phyloP scores from a whole-genome alignment of 768 basidiomycete species.

The Leccinum truebloodii region DNA sequence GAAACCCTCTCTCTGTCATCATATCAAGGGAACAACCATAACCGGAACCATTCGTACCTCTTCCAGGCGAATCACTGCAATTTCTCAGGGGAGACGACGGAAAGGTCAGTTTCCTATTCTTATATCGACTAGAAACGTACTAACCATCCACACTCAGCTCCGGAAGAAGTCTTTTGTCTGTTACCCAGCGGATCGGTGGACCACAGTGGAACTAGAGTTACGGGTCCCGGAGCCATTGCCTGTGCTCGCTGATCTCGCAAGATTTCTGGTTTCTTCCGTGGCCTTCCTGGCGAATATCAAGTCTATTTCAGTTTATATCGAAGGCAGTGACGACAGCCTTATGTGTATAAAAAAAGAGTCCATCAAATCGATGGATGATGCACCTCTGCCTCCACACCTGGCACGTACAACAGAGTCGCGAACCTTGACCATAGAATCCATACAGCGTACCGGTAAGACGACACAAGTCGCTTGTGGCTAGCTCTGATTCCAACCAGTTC shows the following conservation, averaged over 20 bases:
- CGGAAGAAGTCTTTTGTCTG: background rate
- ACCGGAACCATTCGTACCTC: background rate
- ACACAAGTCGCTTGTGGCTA: background rate
- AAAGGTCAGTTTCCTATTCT: slow-evolving; percentile 1
- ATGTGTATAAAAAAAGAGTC: slow-evolving; percentile 3
- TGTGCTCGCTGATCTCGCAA: slow-evolving; percentile 8
- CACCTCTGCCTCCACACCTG: slow-evolving; percentile 6
- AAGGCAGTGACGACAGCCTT: background rate
- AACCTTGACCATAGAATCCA: slow-evolving; percentile 5
- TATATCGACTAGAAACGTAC: background rate
- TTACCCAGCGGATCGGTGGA: background rate
- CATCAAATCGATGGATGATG: background rate
- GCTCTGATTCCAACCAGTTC: slow-evolving; percentile 9
- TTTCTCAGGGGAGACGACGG: slow-evolving; percentile 11
- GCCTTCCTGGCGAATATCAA: slow-evolving; percentile 7
- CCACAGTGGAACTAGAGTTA: slow-evolving; percentile 14
- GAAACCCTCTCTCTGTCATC: background rate
- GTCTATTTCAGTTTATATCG: slow-evolving; percentile 8
- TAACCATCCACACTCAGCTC: slow-evolving; percentile 10
- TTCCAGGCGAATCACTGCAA: slow-evolving; percentile 16
- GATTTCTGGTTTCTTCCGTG: slow-evolving; percentile 15
- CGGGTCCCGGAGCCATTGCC: slow-evolving; percentile 7
- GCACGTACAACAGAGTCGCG: background rate
- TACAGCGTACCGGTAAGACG: slow-evolving; percentile 10
- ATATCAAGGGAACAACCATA: background rate